These are phyloP conservation scores for Echinosophora koreensis DNA, from an alignment of 306 rosid genomes.

Conservation along the genomic window DNA sequence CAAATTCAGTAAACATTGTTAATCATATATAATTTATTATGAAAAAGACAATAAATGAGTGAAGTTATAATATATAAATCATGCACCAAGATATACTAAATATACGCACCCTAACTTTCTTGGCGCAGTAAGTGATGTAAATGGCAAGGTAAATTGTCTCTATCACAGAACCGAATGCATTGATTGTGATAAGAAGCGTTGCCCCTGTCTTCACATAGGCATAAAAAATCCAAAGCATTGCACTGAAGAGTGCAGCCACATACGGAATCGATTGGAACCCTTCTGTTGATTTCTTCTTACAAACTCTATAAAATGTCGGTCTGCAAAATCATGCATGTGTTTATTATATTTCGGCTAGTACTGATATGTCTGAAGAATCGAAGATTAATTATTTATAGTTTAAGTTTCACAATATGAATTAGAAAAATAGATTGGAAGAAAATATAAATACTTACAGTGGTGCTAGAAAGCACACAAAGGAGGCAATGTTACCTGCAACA, in stretches of 20 bases:
- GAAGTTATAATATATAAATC: not conserved
- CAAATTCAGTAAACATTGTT: slow-evolving; percentile 36
- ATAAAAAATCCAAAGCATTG: slow-evolving; percentile 89
- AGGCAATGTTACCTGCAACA: slow-evolving; percentile 68
- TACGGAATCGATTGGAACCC: slow-evolving; percentile 92
- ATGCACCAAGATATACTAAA: not conserved
- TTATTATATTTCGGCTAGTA: not conserved
- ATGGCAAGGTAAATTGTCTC: slow-evolving; percentile 88
- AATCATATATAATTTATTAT: not conserved
- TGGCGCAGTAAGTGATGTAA: slow-evolving; percentile 76
- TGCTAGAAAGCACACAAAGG: slow-evolving; percentile 85
- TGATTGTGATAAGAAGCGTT: slow-evolving; percentile 81
- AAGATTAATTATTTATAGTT: not conserved
- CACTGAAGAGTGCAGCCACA: slow-evolving; percentile 83
- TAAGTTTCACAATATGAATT: not conserved
- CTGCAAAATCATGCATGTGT: slow-evolving; percentile 50
- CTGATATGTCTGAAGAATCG: not conserved
- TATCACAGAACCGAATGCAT: slow-evolving; percentile 78
- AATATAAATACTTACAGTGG: slow-evolving; percentile 70
- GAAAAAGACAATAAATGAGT: not conserved
- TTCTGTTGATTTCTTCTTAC: slow-evolving; percentile 88
- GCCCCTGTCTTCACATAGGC: slow-evolving; percentile 73
- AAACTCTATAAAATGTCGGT: slow-evolving; percentile 80
- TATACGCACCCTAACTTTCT: slow-evolving; percentile 63
- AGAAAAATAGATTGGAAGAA: not conserved